These are phyloP conservation scores for Starmerella apicola DNA, from an alignment of 805 yeast genomes.

Conservation along the genomic window DNA sequence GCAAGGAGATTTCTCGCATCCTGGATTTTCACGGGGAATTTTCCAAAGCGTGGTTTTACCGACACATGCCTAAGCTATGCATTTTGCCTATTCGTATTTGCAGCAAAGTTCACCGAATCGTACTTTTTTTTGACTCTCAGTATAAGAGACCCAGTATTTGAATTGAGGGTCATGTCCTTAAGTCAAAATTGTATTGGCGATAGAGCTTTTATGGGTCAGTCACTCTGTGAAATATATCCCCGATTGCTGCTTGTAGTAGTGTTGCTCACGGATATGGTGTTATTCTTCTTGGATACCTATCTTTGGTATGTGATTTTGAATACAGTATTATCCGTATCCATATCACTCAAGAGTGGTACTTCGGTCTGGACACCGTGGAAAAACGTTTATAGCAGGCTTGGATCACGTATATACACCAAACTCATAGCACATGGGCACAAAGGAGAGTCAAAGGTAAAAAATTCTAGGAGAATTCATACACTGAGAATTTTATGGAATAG, in stretches of 20 bases:
- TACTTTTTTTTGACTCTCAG: slow-evolving; percentile 67
- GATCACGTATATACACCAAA: slow-evolving; percentile 63
- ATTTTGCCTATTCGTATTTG: slow-evolving; percentile 55
- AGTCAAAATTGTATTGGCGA: slow-evolving; percentile 52
- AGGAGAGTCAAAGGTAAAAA: slow-evolving; percentile 5
- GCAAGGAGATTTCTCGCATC: slow-evolving; percentile 35
- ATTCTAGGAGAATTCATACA: slow-evolving; percentile 1
- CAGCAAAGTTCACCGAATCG: slow-evolving; percentile 61
- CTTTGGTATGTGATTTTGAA: slow-evolving; percentile 79
- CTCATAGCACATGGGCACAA: slow-evolving; percentile 42
- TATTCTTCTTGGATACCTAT: slow-evolving; percentile 71
- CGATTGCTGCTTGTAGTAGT: slow-evolving; percentile 42
- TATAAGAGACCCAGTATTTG: slow-evolving; percentile 60
- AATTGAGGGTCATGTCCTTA: slow-evolving; percentile 44
- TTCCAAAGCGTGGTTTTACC: slow-evolving; percentile 41
- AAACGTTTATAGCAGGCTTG: slow-evolving; percentile 61
- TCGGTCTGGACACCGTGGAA: slow-evolving; percentile 88
- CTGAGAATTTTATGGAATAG: slow-evolving; percentile 56
- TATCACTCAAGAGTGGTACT: slow-evolving; percentile 62
- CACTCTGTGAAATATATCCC: slow-evolving; percentile 47
- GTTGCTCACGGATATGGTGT: slow-evolving; percentile 46
- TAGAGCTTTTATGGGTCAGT: slow-evolving; percentile 34
- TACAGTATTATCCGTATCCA: slow-evolving; percentile 56
- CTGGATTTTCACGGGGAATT: slow-evolving; percentile 46
- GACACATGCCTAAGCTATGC: slow-evolving; percentile 52